Conservation (phyloP, 2,329 filamentous ascomycete species). For the Curvularia verruculosa region DNA sequence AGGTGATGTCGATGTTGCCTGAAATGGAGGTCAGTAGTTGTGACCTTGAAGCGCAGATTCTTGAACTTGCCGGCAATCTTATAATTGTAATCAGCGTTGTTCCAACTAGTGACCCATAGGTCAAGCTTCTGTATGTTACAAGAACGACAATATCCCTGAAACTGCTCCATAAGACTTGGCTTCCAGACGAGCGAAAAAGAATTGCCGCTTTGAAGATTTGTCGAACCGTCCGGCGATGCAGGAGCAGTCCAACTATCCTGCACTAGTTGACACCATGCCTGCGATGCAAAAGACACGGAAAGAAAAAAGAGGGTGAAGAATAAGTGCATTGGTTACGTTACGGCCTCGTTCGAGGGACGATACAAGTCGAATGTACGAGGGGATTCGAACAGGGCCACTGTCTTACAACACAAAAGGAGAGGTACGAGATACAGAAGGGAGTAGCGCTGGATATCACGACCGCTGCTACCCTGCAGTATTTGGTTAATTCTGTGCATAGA, state of each 20-base stretch:
- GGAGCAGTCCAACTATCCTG: conserved; percentile 28
- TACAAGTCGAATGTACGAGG: not conserved
- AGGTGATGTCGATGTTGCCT: conserved; percentile 22
- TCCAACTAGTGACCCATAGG: conserved; percentile 25
- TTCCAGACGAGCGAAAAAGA: conserved; percentile 25
- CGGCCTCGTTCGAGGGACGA: not conserved
- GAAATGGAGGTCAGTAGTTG: not conserved
- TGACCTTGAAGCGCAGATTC: not conserved
- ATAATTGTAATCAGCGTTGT: conserved; percentile 12
- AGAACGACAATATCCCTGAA: conserved; percentile 14
- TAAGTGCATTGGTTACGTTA: not conserved
- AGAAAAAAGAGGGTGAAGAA: not conserved
- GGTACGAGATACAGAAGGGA: not conserved
- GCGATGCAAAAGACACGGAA: not conserved
- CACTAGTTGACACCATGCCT: conserved; percentile 20
- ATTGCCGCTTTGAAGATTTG: conserved; percentile 18
- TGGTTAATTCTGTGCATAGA: not conserved
- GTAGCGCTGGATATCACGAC: not conserved
- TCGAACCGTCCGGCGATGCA: conserved; percentile 22
- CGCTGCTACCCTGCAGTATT: not conserved
- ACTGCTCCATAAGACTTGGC: conserved; percentile 11
- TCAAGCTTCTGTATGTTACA: conserved; percentile 22
- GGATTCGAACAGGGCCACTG: not conserved
- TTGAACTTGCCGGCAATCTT: conserved; percentile 21
- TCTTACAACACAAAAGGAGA: not conserved